Evolutionary conservation across 192 early-diverging fungal genomes (phyloP), one percentile per base, ranked within the genome.

Genomic region (Backusella mclennaniae): DNA sequence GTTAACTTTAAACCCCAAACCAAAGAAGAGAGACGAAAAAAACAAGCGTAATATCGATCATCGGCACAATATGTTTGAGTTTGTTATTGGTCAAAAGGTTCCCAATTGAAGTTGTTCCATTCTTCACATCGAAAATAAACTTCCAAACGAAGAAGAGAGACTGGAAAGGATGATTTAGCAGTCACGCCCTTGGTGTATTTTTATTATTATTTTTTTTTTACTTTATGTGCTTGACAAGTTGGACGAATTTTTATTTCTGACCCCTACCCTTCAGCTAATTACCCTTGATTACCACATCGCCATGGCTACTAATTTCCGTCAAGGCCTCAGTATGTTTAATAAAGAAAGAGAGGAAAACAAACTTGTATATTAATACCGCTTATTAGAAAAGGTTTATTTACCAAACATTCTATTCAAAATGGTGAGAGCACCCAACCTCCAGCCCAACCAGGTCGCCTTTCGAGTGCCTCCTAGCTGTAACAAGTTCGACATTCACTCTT

Each of bases 401-500:
- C 97, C 97, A 17, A 94, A 94, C 77, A 84, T 96, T 52, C 78
- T 94, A 14, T 92, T 98, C 82, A 92, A 90, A 75, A 88, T 97
- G 46, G 90, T 95, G 4, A 90, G 93, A 15, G 84, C 88, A 75
- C 92, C 90, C 73, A 87, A 88, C 21, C 89, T 97, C 6, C 90
- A 89, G 71, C 89, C 90, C 38, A 95, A 97, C 82, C 95, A 96
- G 79, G 93, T 92, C 29, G 95, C 95, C 33, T 98, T 98, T 89
- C 90, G 93, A 29, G 92, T 96, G 4, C 97, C 97, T 35, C 92
- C 92, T 33, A 86, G 90, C 35, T 84, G 93, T 76, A 98, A 97
- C 92, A 98, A 98, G 85, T 88, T 98, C 49, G 97, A 98, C 80
- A 95, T 98, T 79, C 87, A 89, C 52, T 90, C 92, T 69, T 95